Percentiles rank a stretch among this genome's conserved stretches.
These are phyloP conservation scores for Fusarium stilboides DNA, from an alignment of 2,329 filamentous ascomycete genomes.

Conservation along the genomic window DNA sequence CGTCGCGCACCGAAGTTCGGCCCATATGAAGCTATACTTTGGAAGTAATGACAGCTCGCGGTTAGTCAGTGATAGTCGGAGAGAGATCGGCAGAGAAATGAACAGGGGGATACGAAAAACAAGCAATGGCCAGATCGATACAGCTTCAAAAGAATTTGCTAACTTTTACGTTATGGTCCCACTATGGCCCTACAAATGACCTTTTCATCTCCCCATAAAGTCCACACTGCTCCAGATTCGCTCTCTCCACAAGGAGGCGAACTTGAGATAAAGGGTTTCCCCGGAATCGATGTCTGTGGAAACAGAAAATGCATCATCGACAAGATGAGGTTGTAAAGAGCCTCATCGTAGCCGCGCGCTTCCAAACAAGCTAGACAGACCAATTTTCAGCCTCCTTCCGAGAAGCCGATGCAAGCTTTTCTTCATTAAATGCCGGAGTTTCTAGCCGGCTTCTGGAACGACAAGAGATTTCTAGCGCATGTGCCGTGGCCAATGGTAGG, in stretches of 20 bases:
- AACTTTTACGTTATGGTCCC: constrained; percentile 46
- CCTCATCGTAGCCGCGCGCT: constrained; percentile 17
- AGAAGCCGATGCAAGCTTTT: constrained; percentile 11
- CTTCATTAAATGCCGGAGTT: background rate
- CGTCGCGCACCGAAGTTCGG: constrained; percentile 34
- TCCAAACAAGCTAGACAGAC: background rate
- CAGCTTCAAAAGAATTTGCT: constrained; percentile 29
- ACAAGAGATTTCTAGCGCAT: constrained; percentile 27
- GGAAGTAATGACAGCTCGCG: background rate
- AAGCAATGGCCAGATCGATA: constrained; percentile 22
- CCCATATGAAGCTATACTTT: background rate
- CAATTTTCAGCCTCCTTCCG: constrained; percentile 27
- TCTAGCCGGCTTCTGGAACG: constrained; percentile 32
- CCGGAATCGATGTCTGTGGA: constrained; percentile 1
- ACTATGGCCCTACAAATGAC: constrained; percentile 5
- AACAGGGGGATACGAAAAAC: background rate
- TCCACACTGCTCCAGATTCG: constrained; percentile 9
- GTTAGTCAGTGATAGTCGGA: background rate
- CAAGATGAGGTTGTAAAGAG: background rate
- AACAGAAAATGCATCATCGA: background rate
- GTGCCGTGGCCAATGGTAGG: background rate
- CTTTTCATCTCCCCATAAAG: background rate
- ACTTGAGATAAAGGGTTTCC: constrained; percentile 5
- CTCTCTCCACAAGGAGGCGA: constrained; percentile 15
- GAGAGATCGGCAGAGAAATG: constrained; percentile 7